Evolutionary conservation across 139 green algal species (phyloP), one percentile per base, ranked within the genome.

Genomic region (Volvox africanus): DNA sequence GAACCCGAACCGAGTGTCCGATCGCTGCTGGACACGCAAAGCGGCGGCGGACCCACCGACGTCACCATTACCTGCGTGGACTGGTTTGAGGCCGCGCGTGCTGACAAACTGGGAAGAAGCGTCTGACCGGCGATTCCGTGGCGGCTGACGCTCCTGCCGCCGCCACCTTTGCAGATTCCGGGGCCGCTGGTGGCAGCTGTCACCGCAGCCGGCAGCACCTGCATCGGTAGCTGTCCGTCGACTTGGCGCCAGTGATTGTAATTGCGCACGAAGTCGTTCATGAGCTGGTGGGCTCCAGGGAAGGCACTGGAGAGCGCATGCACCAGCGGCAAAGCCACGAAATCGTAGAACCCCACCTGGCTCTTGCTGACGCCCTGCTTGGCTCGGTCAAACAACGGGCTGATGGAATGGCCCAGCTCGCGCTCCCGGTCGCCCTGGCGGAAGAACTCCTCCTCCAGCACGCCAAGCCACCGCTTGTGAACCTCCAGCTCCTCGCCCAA

Each of bases 371-470:
- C 82, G 61, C 87, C 91, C 62, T 82, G 71, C 80, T 91, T 90
- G 35, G 87, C 73, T 24, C 91, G 86, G 91, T 93, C 91, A 80
- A 91, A 93, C 28, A 95, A 89, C 14, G 93, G 82, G 61, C 89
- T 92, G n/a, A 94, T 87, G 67, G 85, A 77, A 71, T 94, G 87
- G 35, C 90, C 87, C 80, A 80, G 32, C 61, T 92, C 84, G 19
- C 85, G 71, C 88, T 93, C 91, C 24, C 50, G 67, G 71, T 93
- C 91, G 50, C 91, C 91, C 84, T 93, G 91, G 75, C 33, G 28
- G 76, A 92, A 92, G 76, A 93, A 93, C 77, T 92, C 91, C 73
- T 90, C 82, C 84, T 81, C 84, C 36, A 89, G 69, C 69, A 65
- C 69, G 2, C 16, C 36, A 33, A 89, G 69, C 68, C 84, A 89